Evolutionary conservation across 257 asterid species (phyloP).

Genomic region (Solanum sitiens): DNA sequence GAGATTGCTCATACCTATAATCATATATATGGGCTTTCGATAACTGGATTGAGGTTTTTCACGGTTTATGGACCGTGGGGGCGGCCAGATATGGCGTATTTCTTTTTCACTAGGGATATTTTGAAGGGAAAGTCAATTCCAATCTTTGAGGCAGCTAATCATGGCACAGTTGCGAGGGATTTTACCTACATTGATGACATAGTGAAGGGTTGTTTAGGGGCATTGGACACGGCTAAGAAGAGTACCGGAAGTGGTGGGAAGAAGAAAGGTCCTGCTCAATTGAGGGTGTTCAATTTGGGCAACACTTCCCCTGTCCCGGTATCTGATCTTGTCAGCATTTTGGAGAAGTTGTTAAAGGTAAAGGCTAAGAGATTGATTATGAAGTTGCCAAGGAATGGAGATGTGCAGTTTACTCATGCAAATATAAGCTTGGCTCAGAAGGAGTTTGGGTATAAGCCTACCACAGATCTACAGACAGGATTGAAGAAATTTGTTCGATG

Average conservation of each 20-base stretch:
- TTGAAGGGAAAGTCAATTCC: constrained; percentile 12
- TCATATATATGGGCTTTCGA: constrained; percentile 8
- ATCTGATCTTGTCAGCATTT: constrained; percentile 10
- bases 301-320: constrained; percentile 17
- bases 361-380: constrained; percentile 11
- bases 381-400: constrained; percentile 18
- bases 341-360: constrained; percentile 13
- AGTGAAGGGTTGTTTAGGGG: constrained; percentile 16
- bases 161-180: constrained; percentile 12
- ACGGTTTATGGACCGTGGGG: constrained; percentile 21
- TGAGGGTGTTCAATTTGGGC: constrained; percentile 16
- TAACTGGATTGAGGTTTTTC: constrained; percentile 12
- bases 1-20: constrained; percentile 7
- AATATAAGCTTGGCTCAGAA: constrained; percentile 8
- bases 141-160: constrained; percentile 9
- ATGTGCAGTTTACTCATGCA: constrained; percentile 12
- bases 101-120: constrained; percentile 11
- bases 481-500: constrained; percentile 14
- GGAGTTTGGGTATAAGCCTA: constrained; percentile 14
- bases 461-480: constrained; percentile 13
- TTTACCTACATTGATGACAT: constrained; percentile 18
- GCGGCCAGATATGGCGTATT: constrained; percentile 17
- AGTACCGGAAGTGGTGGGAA: constrained; percentile 20
- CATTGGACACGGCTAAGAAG: constrained; percentile 13
- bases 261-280: constrained; percentile 18